Percentiles rank a stretch among this genome's conserved stretches.
Conservation (phyloP, 2,329 filamentous ascomycete genomes). For the Diaporthe destruens region DNA sequence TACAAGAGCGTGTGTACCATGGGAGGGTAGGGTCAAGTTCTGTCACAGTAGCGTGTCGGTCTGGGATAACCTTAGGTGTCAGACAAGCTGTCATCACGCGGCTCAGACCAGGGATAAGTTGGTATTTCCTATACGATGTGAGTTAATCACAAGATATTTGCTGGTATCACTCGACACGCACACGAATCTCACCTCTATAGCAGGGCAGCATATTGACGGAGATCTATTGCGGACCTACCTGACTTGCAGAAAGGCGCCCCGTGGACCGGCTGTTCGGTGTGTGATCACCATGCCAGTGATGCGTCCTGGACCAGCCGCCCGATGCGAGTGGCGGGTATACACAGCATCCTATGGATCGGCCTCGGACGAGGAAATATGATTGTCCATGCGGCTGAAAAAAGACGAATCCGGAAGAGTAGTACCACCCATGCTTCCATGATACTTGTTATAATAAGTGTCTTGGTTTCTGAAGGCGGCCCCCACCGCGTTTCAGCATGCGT, state of each 20-base stretch:
- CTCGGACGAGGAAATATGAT: constrained; percentile 18
- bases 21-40: constrained; percentile 16
- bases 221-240: constrained; percentile 25
- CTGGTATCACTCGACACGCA: constrained; percentile 16
- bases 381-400: constrained; percentile 16
- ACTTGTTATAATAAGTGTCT: constrained; percentile 13
- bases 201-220: constrained; percentile 1
- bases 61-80: constrained; percentile 29
- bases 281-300: constrained; percentile 29
- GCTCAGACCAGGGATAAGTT: constrained; percentile 18
- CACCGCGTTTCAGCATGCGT: constrained; percentile 29
- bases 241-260: constrained; percentile 8
- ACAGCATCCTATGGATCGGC: not conserved
- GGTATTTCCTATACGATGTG: constrained; percentile 9
- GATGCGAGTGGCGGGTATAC: constrained; percentile 10
- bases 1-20: not conserved
- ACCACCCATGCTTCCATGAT: not conserved
- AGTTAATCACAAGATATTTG: not conserved
- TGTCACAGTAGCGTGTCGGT: constrained; percentile 26
- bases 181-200: not conserved
- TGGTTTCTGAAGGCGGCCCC: constrained; percentile 6
- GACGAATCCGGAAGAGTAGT: not conserved
- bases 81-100: constrained; percentile 30
- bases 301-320: constrained; percentile 11
- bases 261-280: constrained; percentile 19